Evolutionary conservation across 352 stramenopile species (phyloP).

Genomic region (Blastocystis sp.): DNA sequence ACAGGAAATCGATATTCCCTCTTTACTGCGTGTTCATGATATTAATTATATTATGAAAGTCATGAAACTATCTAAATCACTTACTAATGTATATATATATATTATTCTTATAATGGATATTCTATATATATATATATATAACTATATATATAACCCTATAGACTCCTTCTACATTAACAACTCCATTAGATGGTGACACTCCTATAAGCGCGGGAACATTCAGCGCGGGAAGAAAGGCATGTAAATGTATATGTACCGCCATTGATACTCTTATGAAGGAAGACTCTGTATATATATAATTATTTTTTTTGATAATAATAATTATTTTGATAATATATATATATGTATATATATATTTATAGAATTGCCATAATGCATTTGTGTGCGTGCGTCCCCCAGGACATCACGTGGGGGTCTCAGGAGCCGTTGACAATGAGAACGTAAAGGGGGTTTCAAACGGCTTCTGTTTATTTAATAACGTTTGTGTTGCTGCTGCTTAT

Average conservation of each 20-base stretch:
- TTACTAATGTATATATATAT: not conserved
- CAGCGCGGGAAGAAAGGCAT: slow-evolving; percentile 53
- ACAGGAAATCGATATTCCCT: not conserved
- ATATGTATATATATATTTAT: not conserved
- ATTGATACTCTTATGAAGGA: slow-evolving; percentile 51
- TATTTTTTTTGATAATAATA: not conserved
- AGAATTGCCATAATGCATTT: slow-evolving; percentile 54
- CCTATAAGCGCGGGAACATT: slow-evolving; percentile 54
- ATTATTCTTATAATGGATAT: not conserved
- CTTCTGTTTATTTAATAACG: slow-evolving; percentile 87
- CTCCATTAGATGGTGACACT: slow-evolving; percentile 60
- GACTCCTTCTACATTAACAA: too few relatives aligned
- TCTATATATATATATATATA: slow-evolving; percentile 9
- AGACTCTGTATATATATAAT: not conserved
- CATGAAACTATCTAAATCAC: not conserved
- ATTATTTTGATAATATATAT: not conserved
- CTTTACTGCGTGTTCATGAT: slow-evolving; percentile 20
- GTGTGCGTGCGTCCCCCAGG: slow-evolving; percentile 62
- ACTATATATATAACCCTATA: too few relatives aligned
- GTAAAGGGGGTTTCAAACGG: slow-evolving; percentile 46
- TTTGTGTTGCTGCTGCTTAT: slow-evolving; percentile 71
- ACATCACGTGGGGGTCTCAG: slow-evolving; percentile 52
- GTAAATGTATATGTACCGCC: slow-evolving; percentile 58
- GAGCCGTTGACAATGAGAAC: slow-evolving; percentile 28
- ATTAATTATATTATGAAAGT: slow-evolving; percentile 34